Conservation (phyloP, 2,329 filamentous ascomycete species). For the Botrytis paeoniae region DNA sequence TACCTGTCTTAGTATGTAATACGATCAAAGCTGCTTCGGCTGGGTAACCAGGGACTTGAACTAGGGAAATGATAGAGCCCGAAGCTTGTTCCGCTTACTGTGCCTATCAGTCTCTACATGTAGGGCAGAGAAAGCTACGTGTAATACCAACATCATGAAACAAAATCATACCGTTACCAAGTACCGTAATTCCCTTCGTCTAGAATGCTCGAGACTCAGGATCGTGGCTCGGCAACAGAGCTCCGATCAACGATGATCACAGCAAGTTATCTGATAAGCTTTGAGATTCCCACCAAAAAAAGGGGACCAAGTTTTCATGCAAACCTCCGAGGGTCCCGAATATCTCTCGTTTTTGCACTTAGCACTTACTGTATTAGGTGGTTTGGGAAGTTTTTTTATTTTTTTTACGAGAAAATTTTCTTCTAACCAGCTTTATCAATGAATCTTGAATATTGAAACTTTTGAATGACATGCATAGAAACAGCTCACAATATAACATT, state of each 20-base stretch:
- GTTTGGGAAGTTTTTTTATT: background rate
- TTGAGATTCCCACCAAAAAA: background rate
- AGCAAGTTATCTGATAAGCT: background rate
- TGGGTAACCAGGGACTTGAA: background rate
- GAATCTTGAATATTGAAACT: background rate
- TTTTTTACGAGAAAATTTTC: background rate
- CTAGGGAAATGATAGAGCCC: too few species aligned
- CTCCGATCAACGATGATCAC: background rate
- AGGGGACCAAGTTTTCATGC: background rate
- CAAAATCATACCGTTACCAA: background rate
- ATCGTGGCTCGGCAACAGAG: background rate
- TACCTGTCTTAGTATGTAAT: background rate
- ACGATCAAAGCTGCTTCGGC: background rate
- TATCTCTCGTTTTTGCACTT: background rate
- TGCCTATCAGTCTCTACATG: background rate
- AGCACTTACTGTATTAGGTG: background rate
- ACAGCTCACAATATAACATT: background rate
- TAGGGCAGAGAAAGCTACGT: background rate
- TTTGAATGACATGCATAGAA: background rate
- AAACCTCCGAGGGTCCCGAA: background rate
- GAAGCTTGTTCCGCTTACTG: background rate
- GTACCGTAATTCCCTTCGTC: background rate
- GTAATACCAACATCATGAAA: background rate
- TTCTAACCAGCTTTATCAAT: background rate
- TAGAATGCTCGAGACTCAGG: background rate